These are phyloP conservation scores for Suillus discolor DNA, from an alignment of 768 basidiomycete genomes.

Conservation along the genomic window DNA sequence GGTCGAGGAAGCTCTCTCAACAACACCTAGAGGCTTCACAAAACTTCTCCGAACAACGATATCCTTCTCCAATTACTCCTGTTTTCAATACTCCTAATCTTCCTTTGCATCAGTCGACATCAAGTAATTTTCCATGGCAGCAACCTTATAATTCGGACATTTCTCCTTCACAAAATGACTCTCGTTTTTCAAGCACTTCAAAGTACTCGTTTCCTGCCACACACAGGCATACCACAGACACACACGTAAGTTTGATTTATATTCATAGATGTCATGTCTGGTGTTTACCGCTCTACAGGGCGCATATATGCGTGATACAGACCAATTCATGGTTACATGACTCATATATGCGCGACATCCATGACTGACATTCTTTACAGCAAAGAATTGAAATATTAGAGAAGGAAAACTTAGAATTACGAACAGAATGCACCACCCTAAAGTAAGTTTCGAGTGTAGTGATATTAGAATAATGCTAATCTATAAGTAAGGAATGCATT, in stretches of 20 bases:
- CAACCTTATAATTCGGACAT: background rate
- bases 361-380: background rate
- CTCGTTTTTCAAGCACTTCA: background rate
- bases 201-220: background rate
- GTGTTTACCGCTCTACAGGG: background rate
- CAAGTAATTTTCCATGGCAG: background rate
- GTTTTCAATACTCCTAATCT: background rate
- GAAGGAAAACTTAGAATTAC: background rate
- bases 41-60: background rate
- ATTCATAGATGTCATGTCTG: background rate
- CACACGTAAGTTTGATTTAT: background rate
- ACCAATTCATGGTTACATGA: background rate
- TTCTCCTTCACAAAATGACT: background rate
- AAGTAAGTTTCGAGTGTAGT: background rate
- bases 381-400: background rate
- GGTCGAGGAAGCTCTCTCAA: background rate
- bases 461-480: background rate
- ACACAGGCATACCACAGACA: background rate
- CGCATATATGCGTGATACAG: background rate
- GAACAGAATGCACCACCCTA: background rate
- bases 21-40: background rate
- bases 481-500: background rate
- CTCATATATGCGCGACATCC: background rate
- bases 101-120: background rate
- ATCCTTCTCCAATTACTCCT: background rate